These are phyloP conservation scores for Bidens hawaiensis DNA, from an alignment of 140 eudicot genomes.

Conservation along the genomic window DNA sequence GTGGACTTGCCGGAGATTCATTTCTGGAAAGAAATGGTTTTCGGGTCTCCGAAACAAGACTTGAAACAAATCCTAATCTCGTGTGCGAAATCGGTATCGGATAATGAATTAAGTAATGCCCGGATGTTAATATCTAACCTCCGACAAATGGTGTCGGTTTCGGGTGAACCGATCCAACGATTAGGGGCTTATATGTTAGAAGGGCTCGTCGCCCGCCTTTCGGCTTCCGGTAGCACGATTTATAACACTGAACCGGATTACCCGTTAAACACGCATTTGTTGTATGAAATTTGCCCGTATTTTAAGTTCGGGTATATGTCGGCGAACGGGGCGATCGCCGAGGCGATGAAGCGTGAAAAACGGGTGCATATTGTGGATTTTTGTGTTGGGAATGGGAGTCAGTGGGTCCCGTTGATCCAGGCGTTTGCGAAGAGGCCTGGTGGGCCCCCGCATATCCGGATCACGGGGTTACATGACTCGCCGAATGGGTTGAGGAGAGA, in stretches of 20 bases:
- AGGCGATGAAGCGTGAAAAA: conserved; percentile 50
- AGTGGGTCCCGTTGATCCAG: too few relatives aligned
- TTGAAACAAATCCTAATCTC: conserved; percentile 42
- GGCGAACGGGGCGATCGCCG: conserved; percentile 62
- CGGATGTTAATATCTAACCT: conserved; percentile 36
- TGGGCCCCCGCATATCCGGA: conserved; percentile 56
- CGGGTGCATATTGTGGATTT: conserved; percentile 48
- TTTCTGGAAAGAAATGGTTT: conserved; percentile 59
- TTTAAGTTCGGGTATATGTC: too few relatives aligned
- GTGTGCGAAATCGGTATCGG: conserved; percentile 48
- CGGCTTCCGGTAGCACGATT: conserved; percentile 44
- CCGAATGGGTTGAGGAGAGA: conserved; percentile 29
- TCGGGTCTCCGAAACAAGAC: conserved; percentile 43
- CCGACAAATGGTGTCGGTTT: conserved; percentile 44
- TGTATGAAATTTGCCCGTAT: conserved; percentile 55
- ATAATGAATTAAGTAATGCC: conserved; percentile 31
- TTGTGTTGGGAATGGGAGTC: conserved; percentile 47
- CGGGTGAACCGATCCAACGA: conserved; percentile 62
- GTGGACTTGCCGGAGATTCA: conserved; percentile 39
- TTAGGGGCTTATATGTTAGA: conserved; percentile 71
- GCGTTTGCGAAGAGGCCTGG: conserved; percentile 54
- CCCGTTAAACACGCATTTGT: conserved; percentile 26
- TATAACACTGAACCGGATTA: conserved; percentile 43
- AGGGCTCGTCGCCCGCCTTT: conserved; percentile 58
- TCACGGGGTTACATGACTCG: conserved; percentile 49